Evolutionary conservation across 169 alveolate species (phyloP).

Genomic region (Eimeria acervulina): DNA sequence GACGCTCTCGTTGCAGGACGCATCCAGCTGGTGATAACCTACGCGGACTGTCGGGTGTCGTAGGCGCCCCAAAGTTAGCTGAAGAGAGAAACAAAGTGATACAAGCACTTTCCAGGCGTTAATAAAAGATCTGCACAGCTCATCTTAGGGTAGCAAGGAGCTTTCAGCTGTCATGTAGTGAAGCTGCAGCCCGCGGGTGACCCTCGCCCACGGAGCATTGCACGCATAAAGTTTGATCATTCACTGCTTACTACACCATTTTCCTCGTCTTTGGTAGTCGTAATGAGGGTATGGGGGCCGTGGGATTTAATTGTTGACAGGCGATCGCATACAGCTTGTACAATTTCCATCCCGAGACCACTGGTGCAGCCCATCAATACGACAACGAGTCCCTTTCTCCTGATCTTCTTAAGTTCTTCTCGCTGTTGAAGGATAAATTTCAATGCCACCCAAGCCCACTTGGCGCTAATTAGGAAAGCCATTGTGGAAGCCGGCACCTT

Average conservation of each 20-base stretch:
- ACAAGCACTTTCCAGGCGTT: not conserved
- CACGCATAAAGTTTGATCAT: not conserved
- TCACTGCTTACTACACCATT: not conserved
- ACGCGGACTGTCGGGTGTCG: constrained; percentile 63
- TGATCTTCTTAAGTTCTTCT: constrained; percentile 10
- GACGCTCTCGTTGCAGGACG: not conserved
- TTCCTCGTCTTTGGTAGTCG: not conserved
- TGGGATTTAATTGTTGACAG: not conserved
- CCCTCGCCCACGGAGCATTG: not conserved
- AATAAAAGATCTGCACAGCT: not conserved
- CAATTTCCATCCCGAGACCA: constrained; percentile 44
- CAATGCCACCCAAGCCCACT: constrained; percentile 32
- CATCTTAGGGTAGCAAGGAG: not conserved
- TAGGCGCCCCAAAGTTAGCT: not conserved
- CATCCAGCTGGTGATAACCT: constrained; percentile 24
- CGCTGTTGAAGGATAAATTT: not conserved
- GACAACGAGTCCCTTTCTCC: constrained; percentile 18
- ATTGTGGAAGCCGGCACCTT: not conserved
- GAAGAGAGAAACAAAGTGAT: not conserved
- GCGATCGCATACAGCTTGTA: constrained; percentile 19
- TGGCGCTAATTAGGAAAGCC: constrained; percentile 8
- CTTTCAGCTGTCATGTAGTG: not conserved
- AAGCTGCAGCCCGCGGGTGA: not conserved
- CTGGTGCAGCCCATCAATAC: constrained; percentile 25
- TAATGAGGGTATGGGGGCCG: not conserved